Base-by-base conservation (phyloP, 75 land plant species). In the Pinus albicaulis region DNA sequence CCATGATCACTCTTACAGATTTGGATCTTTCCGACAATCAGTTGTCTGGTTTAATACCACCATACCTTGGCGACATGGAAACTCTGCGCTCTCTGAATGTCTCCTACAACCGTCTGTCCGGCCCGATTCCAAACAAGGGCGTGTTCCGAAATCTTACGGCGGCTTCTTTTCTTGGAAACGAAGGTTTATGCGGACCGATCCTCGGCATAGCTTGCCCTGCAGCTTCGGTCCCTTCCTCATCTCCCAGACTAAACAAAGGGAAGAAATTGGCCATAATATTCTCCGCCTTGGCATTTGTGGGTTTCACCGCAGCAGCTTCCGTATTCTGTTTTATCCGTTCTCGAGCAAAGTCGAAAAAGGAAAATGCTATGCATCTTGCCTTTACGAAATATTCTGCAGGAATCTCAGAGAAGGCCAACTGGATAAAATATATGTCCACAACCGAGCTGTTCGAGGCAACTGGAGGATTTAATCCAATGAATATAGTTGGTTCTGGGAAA, bases 21-120 rank as follows among this genome's bases (percentile, higher is more conserved):
- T 55, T 84, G 31, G 85, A 84, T 56, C 41, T 84, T 16, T 76
- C 84, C 19, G 59, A 15, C 52, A 84, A 84, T 62, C 48, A 70
- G 48, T 57, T 84, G 41, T 26, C 79, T 0, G 85, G 85, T 0
- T 41, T 48, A 55, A 72, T 84, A 14, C 85, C 83, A 55, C 15
- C 57, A 14, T 41, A 57, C 14, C 53, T 84, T 15, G 74, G 72
- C 11, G 64, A 62, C 38, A 57, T 84, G 74, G 64, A 0, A 28
- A 59, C 57, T 12, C 63, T 84, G 5, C 41, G 14, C 15, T 72
- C 53, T 38, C 59, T 84, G 66, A 81, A 81, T 36, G 41, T 84
- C 0, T 80, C 85, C 6, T 55, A 61, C 59, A 84, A 84, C 38
- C 55, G 56, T 48, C 62, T 84, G 4, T 38, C 59, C 17, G 83